Percentiles rank a stretch among this genome's conserved stretches.
Evolutionary conservation across 768 basidiomycete species (phyloP).

Genomic region (Filobasidium wieringae): DNA sequence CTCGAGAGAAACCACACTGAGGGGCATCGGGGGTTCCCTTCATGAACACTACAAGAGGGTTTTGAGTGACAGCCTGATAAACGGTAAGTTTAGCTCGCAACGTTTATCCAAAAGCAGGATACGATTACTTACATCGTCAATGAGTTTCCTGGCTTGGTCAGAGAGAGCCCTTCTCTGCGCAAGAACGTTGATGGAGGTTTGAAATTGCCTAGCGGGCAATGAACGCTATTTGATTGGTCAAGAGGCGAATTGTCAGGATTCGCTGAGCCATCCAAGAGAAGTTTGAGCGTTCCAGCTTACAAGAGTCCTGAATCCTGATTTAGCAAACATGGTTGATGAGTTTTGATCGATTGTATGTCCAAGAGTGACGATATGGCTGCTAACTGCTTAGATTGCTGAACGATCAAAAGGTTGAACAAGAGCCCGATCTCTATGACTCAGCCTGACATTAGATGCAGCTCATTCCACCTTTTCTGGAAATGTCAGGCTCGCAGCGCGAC

Average conservation of each 20-base stretch:
- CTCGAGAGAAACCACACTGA: slow-evolving; percentile 91
- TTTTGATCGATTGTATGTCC: background rate
- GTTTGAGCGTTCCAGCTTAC: slow-evolving; percentile 19
- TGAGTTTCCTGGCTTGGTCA: slow-evolving; percentile 33
- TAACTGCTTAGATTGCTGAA: slow-evolving; percentile 50
- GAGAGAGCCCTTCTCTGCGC: slow-evolving; percentile 26
- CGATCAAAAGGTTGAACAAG: too few relatives aligned
- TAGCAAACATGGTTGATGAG: slow-evolving; percentile 22
- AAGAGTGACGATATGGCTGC: background rate
- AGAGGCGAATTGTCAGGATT: slow-evolving; percentile 12
- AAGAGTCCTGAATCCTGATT: slow-evolving; percentile 30
- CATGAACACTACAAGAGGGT: slow-evolving; percentile 93
- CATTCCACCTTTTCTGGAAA: too few relatives aligned
- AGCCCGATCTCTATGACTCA: too few relatives aligned
- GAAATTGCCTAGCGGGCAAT: slow-evolving; percentile 28
- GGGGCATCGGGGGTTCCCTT: slow-evolving; percentile 81
- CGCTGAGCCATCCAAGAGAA: background rate
- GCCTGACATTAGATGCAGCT: too few relatives aligned
- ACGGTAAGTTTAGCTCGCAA: background rate
- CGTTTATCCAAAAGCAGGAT: background rate
- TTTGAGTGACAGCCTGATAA: slow-evolving; percentile 52
- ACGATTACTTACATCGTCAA: slow-evolving; percentile 29
- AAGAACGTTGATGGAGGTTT: slow-evolving; percentile 21
- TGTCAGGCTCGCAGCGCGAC: too few relatives aligned
- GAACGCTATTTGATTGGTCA: slow-evolving; percentile 22